These are phyloP conservation scores for Clathrospora elynae DNA, from an alignment of 2,329 filamentous ascomycete genomes.

Conservation along the genomic window DNA sequence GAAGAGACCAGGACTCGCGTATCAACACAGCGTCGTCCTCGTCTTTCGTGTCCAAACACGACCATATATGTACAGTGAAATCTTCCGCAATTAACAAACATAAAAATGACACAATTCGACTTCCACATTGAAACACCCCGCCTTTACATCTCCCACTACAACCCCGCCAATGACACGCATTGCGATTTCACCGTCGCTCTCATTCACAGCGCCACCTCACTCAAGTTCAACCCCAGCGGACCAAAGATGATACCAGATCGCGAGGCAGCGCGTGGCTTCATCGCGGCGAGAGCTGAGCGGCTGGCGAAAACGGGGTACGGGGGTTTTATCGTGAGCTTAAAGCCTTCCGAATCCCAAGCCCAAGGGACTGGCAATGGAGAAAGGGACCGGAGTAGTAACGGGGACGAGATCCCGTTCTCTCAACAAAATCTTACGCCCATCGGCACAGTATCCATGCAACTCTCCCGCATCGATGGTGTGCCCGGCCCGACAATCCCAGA, in stretches of 20 bases:
- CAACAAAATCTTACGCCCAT: conserved; percentile 8
- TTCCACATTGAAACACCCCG: conserved; percentile 67
- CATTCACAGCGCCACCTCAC: conserved; percentile 4
- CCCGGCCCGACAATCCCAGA: conserved; percentile 21
- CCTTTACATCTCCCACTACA: conserved; percentile 25
- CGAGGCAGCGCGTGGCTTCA: conserved; percentile 11
- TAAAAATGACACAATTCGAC: conserved; percentile 44
- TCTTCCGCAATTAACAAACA: too few species aligned
- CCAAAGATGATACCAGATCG: conserved; percentile 1
- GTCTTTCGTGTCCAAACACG: too few species aligned
- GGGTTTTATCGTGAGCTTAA: conserved; percentile 31
- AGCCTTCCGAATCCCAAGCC: too few species aligned
- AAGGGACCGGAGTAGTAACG: not conserved
- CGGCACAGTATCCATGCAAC: conserved; percentile 30
- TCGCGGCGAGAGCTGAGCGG: conserved; percentile 11
- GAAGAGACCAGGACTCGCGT: too few species aligned
- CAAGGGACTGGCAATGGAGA: too few species aligned
- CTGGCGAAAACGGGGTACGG: conserved; percentile 34
- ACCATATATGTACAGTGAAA: too few species aligned
- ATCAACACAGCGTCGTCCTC: too few species aligned
- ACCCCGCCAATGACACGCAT: conserved; percentile 21
- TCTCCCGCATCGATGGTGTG: conserved; percentile 14
- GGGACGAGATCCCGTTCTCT: not conserved
- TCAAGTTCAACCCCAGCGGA: not conserved
- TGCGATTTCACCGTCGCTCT: conserved; percentile 18